phyloP scores from a whole-genome alignment of 2,329 filamentous ascomycete species.

The Chaetomium sp. region DNA sequence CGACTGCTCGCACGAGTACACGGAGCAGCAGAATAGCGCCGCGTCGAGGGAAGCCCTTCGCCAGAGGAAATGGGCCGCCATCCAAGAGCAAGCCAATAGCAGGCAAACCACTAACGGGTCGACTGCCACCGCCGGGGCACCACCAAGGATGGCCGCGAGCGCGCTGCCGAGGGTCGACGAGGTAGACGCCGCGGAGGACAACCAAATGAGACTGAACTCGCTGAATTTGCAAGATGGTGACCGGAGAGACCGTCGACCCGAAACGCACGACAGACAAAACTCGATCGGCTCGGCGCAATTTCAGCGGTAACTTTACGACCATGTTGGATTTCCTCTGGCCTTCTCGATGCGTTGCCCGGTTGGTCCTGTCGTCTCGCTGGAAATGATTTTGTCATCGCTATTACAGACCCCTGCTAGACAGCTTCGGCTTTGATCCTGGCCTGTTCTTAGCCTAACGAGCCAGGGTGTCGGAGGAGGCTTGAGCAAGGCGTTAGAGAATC shows the following conservation, averaged over 20 bases:
- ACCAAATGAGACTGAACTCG: constrained; percentile 83
- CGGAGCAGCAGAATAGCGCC: constrained; percentile 90
- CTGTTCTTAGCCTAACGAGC: background rate
- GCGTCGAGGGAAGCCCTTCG: constrained; percentile 80
- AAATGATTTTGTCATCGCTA: background rate
- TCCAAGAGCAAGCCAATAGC: constrained; percentile 77
- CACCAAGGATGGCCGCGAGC: constrained; percentile 37
- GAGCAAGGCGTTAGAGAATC: background rate
- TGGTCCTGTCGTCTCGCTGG: background rate
- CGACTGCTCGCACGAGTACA: constrained; percentile 97
- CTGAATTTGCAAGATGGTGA: constrained; percentile 86
- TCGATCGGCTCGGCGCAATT: constrained; percentile 59
- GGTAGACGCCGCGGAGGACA: constrained; percentile 79
- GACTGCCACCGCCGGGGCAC: constrained; percentile 39
- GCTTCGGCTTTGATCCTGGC: background rate
- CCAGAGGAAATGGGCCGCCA: constrained; percentile 84
- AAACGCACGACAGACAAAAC: constrained; percentile 61
- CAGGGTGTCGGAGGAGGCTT: constrained; percentile 9
- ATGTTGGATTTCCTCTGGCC: background rate
- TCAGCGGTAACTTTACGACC: constrained; percentile 48
- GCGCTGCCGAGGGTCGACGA: constrained; percentile 66
- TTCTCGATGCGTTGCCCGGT: background rate
- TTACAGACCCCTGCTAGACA: background rate
- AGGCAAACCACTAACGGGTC: constrained; percentile 54
- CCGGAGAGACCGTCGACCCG: constrained; percentile 55